Evolutionary conservation across 2,329 filamentous ascomycete species (phyloP).

Genomic region (Ophiocordyceps camponoti-rufipedis): DNA sequence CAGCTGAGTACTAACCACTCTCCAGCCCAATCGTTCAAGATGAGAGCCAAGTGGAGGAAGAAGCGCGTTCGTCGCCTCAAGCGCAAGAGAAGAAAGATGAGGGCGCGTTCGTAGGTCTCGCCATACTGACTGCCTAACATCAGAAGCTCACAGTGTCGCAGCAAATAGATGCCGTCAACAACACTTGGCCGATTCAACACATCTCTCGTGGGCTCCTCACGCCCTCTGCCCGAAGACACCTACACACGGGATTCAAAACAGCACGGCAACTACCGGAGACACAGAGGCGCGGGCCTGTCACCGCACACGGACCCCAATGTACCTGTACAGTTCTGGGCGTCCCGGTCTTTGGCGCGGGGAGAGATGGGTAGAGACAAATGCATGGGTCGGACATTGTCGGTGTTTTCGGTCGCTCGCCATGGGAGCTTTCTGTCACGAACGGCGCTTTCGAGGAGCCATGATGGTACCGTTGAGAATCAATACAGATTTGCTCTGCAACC

Average conservation of each 20-base stretch:
- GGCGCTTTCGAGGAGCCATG: constrained; percentile 7
- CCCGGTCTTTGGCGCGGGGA: constrained; percentile 7
- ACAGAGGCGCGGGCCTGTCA: background rate
- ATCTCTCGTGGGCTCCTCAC: constrained; percentile 14
- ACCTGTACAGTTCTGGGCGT: background rate
- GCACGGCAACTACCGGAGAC: background rate
- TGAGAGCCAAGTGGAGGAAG: constrained; percentile 99
- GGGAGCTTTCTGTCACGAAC: constrained; percentile 9
- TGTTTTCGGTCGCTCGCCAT: constrained; percentile 10
- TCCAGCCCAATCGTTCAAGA: constrained; percentile 28
- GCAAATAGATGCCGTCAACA: constrained; percentile 48
- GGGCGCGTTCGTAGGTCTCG: constrained; percentile 77
- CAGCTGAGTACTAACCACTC: constrained; percentile 2
- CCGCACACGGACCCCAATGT: background rate
- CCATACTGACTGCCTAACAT: constrained; percentile 2
- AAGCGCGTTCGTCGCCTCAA: constrained; percentile 98
- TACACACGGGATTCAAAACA: background rate
- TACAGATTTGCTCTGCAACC: background rate
- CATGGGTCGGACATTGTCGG: constrained; percentile 12
- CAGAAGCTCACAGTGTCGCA: constrained; percentile 19
- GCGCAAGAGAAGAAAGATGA: constrained; percentile 99
- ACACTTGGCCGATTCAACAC: constrained; percentile 33
- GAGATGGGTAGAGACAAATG: constrained; percentile 15
- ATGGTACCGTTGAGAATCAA: constrained; percentile 7
- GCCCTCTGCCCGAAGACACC: constrained; percentile 1